Evolutionary conservation across 805 yeast species (phyloP), one percentile per base, ranked within the genome.

Genomic region (Nakazawaea ambrosiae): DNA sequence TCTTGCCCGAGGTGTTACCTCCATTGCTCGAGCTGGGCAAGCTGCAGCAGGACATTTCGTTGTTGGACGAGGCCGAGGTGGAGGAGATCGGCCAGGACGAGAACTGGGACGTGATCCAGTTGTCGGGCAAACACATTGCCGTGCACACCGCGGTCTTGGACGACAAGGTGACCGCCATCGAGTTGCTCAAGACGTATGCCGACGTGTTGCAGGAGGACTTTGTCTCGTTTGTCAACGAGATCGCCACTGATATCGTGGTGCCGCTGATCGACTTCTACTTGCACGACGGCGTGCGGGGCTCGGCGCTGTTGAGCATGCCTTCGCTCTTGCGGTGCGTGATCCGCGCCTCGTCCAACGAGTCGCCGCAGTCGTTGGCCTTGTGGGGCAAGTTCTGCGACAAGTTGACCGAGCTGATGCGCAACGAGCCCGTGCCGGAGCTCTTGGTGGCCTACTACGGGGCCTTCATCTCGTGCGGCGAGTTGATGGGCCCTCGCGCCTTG

Each of bases 121-220:
- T 89, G 31, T 78, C 86, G 22, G 98, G 97, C 37, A 89, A 87
- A 58, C 89, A 86, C 52, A 77, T 92, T 51, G 97, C 97, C 17
- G 87, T 92, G 36, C 95, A 90, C 55, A 89, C 97, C 3, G 87
- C 96, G 10, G 67, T 85, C n/a, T 68, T 92, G 42, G 98, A 92
- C 54, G 97, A 90, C 45, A 92, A 92, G 61, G 89, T 86, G 3
- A 73, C 81, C 30, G 97, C 97, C 5, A 85, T 92, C 67, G 97
- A 90, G 53, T 65, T 90, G 36, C 65, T 92, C 37, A 75, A 86
- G 46, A 75, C 81, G 5, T 92, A 92, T 54, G 95, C 96, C 12
- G 78, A 81, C 33, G 83, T 84, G 43, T 70, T 92, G 45, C 86
- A 84, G 45, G 89, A 74, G 18, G 81, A 75, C 38, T 92, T 92